Conservation (phyloP, 1,284 basidiomycete genomes). For the Xerocomus minutiporus region DNA sequence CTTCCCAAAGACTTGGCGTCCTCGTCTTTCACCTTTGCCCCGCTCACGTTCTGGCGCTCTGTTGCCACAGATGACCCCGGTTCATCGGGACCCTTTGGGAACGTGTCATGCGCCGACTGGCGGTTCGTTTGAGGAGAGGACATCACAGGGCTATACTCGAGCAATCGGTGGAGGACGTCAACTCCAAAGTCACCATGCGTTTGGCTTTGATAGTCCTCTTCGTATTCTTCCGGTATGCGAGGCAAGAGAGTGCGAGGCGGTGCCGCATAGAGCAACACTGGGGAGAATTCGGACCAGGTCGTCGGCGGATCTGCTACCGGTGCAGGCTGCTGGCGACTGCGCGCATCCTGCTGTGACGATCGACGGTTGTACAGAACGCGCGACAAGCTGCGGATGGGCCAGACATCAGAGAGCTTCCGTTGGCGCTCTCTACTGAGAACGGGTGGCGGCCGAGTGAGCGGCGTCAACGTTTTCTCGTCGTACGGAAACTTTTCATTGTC, state of each 20-base stretch:
- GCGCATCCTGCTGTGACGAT: slow-evolving; percentile 5
- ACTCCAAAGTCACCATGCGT: neutral
- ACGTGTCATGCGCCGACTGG: neutral
- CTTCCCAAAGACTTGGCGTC: slow-evolving; percentile 25
- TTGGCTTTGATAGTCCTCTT: slow-evolving; percentile 25
- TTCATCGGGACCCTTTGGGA: neutral
- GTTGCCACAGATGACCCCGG: neutral
- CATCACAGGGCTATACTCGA: slow-evolving; percentile 5
- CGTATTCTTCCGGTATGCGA: slow-evolving; percentile 31
- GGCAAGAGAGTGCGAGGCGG: slow-evolving; percentile 19
- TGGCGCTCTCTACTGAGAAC: slow-evolving; percentile 12
- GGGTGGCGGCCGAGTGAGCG: slow-evolving; percentile 17
- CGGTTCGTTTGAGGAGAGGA: neutral
- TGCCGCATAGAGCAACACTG: slow-evolving; percentile 17
- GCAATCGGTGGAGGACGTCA: slow-evolving; percentile 7
- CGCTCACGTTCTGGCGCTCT: neutral
- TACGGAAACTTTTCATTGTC: slow-evolving; percentile 7
- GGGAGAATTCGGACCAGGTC: slow-evolving; percentile 33
- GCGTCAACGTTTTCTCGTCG: slow-evolving; percentile 14
- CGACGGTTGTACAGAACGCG: slow-evolving; percentile 10
- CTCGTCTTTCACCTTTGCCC: slow-evolving; percentile 11
- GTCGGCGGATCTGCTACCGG: slow-evolving; percentile 15
- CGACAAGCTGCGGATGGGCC: slow-evolving; percentile 24
- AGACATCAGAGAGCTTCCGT: slow-evolving; percentile 16
- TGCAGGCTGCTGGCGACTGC: neutral